Base-by-base conservation (phyloP, 495 filamentous ascomycete species). In the Hyphodiscus hymeniophilus region DNA sequence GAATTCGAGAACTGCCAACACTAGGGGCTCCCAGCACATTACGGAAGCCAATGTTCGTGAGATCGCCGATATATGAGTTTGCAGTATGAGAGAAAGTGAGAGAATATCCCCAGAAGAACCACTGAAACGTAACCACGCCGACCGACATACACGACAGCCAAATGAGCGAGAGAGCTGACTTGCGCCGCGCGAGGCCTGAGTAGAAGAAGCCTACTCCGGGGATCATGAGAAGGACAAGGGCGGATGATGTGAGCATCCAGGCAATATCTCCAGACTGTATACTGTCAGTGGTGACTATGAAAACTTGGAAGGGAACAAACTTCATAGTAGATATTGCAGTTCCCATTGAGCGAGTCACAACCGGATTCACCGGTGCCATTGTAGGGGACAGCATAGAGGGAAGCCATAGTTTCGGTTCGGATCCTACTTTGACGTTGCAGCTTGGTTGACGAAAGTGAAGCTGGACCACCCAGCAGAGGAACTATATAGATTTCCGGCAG, bases 61-160 rank as follows among this genome's bases (percentile, higher is more conserved):
- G 71, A 56, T 91, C 73, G 18, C 92, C 92, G 54, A 98, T 91
- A 66, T 74, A 98, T 7, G 66, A 74, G 42, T 84, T 84, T 13
- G 85, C 87, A 8, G 77, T 72, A 62, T 94, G 87, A 21, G 87
- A 92, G 71, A 96, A 98, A 32, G 89, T 77, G 23, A 97, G 71
- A 3, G 88, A 94, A 64, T 94, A 97, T 23, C 92, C 92, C 92
- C 91, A 97, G 74, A 98, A 94, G 74, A 95, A 98, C 91, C 92
- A 98, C 64, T 96, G 91, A 69, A 98, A 94, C n/a, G 81, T 82
- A 4, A 87, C 82, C 36, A 98, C 81, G n/a, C 84, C 88, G 18
- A 84, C 79, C 11, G 89, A 82, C 84, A 95, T 94, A 60, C 95
- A 73, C 11, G 89, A 89, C 7, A 95, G 80, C 92, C 92, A 96